phyloP scores from a whole-genome alignment of 768 basidiomycete genomes.

The Mycena belliarum region DNA sequence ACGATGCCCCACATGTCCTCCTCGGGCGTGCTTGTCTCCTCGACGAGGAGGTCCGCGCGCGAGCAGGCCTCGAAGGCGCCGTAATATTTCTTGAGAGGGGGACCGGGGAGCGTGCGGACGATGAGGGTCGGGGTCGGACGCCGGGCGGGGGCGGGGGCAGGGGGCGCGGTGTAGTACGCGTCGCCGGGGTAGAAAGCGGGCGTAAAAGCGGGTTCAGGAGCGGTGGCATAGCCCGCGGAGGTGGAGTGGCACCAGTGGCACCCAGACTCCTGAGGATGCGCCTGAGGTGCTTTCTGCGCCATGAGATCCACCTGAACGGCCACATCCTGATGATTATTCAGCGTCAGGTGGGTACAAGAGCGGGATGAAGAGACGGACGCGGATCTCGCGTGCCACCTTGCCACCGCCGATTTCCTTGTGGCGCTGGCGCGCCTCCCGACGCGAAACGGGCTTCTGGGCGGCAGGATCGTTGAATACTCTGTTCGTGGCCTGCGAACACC shows the following conservation, averaged over 20 bases:
- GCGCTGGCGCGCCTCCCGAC: background rate
- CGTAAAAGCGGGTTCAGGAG: no score
- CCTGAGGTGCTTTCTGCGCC: no score
- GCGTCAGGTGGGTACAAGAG: no score
- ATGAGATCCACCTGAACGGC: no score
- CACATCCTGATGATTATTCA: no score
- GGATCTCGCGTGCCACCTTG: no score
- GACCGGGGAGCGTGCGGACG: background rate
- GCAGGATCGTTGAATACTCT: background rate
- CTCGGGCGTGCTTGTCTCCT: background rate
- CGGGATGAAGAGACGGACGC: no score
- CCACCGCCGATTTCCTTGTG: background rate
- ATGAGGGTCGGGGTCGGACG: background rate
- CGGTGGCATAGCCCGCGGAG: no score
- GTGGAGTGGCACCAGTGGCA: no score
- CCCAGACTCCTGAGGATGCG: no score
- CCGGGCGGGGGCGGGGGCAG: background rate
- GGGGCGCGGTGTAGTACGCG: background rate
- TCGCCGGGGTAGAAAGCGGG: no score
- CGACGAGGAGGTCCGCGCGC: background rate
- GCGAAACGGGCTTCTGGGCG: background rate
- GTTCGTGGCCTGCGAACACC: background rate
- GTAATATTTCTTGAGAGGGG: background rate
- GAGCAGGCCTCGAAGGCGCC: slow-evolving; percentile 3
- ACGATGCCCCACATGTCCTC: slow-evolving; percentile 2